Evolutionary conservation across 2,329 filamentous ascomycete genomes (phyloP).

Genomic region (Grosmannia clavigera): DNA sequence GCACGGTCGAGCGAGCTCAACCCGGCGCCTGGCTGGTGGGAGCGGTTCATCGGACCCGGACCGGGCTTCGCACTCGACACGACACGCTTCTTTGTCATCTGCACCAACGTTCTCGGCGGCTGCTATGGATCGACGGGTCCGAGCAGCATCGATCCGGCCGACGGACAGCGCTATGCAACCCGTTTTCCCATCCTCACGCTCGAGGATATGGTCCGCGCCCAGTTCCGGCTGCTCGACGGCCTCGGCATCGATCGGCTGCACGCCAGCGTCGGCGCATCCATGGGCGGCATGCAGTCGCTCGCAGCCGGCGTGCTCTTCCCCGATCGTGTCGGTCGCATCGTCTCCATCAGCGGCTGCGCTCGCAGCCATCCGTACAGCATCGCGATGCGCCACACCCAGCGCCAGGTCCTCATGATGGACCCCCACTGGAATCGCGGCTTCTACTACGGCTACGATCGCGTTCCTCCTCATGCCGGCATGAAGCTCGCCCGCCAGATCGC

Average conservation of each 20-base stretch:
- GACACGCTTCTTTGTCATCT: conserved; percentile 82
- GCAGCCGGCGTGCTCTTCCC: conserved; percentile 78
- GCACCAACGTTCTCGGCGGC: conserved; percentile 91
- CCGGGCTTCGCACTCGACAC: conserved; percentile 78
- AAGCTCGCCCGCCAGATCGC: conserved; percentile 96
- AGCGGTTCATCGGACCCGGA: conserved; percentile 91
- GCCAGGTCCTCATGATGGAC: conserved; percentile 98
- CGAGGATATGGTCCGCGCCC: conserved; percentile 94
- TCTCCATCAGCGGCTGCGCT: conserved; percentile 86
- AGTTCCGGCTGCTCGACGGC: conserved; percentile 76
- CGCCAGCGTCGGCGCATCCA: conserved; percentile 88
- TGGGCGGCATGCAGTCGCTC: conserved; percentile 97
- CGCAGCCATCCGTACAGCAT: conserved; percentile 95
- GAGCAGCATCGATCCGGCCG: conserved; percentile 73
- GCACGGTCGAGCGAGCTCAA: conserved; percentile 76
- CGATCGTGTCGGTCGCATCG: conserved; percentile 66
- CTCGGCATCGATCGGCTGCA: conserved; percentile 69
- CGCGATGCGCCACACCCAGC: conserved; percentile 94
- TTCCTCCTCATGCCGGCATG: conserved; percentile 93
- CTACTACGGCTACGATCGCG: conserved; percentile 58
- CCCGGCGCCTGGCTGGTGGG: conserved; percentile 92
- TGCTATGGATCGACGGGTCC: conserved; percentile 95
- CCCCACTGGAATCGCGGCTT: conserved; percentile 93
- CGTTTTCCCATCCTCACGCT: conserved; percentile 92
- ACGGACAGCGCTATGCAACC: conserved; percentile 82